A percentile compares a stretch with the other conserved stretches of the same genome.
phyloP scores from a whole-genome alignment of 2,329 filamentous ascomycete genomes.

The Beauveria asiatica region DNA sequence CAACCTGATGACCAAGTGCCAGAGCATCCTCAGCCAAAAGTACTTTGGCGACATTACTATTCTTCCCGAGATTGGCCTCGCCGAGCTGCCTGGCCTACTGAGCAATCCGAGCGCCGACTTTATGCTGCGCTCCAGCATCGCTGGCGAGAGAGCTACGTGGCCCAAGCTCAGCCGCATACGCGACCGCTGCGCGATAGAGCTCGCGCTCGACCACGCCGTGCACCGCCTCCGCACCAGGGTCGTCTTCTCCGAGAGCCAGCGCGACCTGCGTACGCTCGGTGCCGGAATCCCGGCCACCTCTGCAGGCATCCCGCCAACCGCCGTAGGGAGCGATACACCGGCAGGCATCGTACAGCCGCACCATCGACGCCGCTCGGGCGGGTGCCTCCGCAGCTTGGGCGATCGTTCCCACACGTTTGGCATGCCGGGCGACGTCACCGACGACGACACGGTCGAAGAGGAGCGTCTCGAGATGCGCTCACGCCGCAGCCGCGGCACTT shows the following conservation, averaged over 20 bases:
- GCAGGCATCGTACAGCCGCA: slow-evolving; percentile 24
- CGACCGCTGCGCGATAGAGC: slow-evolving; percentile 81
- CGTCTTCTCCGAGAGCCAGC: slow-evolving; percentile 59
- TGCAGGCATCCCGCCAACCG: slow-evolving; percentile 7
- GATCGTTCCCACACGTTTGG: slow-evolving; percentile 25
- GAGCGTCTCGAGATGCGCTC: slow-evolving; percentile 34
- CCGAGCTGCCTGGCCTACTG: slow-evolving; percentile 67
- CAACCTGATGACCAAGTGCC: slow-evolving; percentile 67
- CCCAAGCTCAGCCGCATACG: slow-evolving; percentile 77
- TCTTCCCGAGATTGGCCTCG: slow-evolving; percentile 66
- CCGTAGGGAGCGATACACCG: slow-evolving; percentile 17
- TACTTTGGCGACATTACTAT: slow-evolving; percentile 97
- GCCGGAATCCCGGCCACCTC: slow-evolving; percentile 17
- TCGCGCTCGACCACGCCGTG: slow-evolving; percentile 71
- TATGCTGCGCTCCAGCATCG: slow-evolving; percentile 68
- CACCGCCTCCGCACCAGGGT: slow-evolving; percentile 59
- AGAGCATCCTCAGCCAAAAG: slow-evolving; percentile 77
- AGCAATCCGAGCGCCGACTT: slow-evolving; percentile 81
- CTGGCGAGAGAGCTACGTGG: slow-evolving; percentile 84
- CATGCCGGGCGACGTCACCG: slow-evolving; percentile 29
- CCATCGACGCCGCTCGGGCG: slow-evolving; percentile 41
- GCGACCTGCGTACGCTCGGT: slow-evolving; percentile 44
- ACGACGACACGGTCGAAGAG: slow-evolving; percentile 36
- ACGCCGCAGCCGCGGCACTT: slow-evolving; percentile 20
- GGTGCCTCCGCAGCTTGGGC: slow-evolving; percentile 35